These are phyloP conservation scores for Hypoxylon sp. DNA, from an alignment of 2,329 filamentous ascomycete genomes.

Conservation along the genomic window DNA sequence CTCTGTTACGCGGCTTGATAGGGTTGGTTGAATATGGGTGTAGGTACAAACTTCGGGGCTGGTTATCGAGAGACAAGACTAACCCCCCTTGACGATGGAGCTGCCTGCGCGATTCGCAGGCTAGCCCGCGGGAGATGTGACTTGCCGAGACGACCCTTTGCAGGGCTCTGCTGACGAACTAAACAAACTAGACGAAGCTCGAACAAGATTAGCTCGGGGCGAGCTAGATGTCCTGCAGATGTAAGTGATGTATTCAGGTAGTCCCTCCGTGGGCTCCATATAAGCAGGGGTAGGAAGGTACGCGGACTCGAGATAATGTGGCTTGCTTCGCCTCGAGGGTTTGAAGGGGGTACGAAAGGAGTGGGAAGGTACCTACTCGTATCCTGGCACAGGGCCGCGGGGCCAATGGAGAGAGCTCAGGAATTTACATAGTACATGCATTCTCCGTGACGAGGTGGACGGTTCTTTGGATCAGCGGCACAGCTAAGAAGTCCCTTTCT, in stretches of 20 bases:
- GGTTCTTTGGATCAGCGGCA: slow-evolving; percentile 39
- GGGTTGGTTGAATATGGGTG: slow-evolving; percentile 32
- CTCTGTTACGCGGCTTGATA: slow-evolving; percentile 41
- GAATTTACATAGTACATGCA: slow-evolving; percentile 33
- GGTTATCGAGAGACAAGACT: slow-evolving; percentile 36
- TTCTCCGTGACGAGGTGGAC: slow-evolving; percentile 35
- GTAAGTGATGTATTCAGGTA: slow-evolving; percentile 40
- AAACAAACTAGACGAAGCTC: slow-evolving; percentile 10
- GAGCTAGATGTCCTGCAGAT: slow-evolving; percentile 34
- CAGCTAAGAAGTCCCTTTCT: slow-evolving; percentile 38
- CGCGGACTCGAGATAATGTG: slow-evolving; percentile 37
- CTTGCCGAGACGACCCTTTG: slow-evolving; percentile 34
- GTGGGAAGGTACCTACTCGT: slow-evolving; percentile 23
- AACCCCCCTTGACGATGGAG: slow-evolving; percentile 32
- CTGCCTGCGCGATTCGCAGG: slow-evolving; percentile 37
- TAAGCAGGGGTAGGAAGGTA: slow-evolving; percentile 38
- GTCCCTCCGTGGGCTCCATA: slow-evolving; percentile 31
- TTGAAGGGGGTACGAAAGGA: slow-evolving; percentile 23
- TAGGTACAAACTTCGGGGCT: slow-evolving; percentile 9
- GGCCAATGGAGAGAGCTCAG: slow-evolving; percentile 27
- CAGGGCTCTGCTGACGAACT: slow-evolving; percentile 18
- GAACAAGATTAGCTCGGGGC: slow-evolving; percentile 33
- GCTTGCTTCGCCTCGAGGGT: slow-evolving; percentile 40
- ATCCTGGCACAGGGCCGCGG: slow-evolving; percentile 23
- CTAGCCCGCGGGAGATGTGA: slow-evolving; percentile 38